Percentiles rank a stretch among this genome's conserved stretches.
Conservation (phyloP, 2,329 filamentous ascomycete species). For the Verticillium isaacii region DNA sequence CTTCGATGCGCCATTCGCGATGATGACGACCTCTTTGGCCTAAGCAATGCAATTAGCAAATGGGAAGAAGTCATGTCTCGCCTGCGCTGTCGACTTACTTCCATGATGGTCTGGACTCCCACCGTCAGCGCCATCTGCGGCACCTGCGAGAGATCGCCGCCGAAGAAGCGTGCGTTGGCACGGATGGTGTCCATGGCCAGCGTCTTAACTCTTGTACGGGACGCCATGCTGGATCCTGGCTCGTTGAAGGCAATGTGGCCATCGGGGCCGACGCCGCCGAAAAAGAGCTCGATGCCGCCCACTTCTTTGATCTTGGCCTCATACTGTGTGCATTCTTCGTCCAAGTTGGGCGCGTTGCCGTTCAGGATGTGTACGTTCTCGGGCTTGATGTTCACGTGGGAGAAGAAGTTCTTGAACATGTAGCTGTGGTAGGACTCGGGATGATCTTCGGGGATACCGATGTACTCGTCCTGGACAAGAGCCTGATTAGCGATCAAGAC, state of each 20-base stretch:
- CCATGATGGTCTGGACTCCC: constrained; percentile 32
- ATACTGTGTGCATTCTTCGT: constrained; percentile 67
- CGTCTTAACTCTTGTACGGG: constrained; percentile 71
- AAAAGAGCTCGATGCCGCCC: constrained; percentile 72
- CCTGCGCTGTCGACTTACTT: constrained; percentile 57
- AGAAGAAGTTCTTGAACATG: constrained; percentile 81
- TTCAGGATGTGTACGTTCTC: constrained; percentile 68
- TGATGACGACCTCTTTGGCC: constrained; percentile 68
- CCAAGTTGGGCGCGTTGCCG: constrained; percentile 65
- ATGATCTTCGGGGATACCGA: constrained; percentile 67
- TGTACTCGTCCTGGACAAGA: constrained; percentile 64
- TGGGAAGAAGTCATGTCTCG: constrained; percentile 35
- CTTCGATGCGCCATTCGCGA: constrained; percentile 70
- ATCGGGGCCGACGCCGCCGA: constrained; percentile 72
- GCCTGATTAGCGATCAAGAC: neutral
- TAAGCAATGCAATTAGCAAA: constrained; percentile 63
- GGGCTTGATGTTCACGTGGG: constrained; percentile 65
- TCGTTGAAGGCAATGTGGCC: constrained; percentile 82
- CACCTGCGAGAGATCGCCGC: constrained; percentile 12
- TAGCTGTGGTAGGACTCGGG: constrained; percentile 76
- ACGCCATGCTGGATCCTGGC: constrained; percentile 66
- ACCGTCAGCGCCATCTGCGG: constrained; percentile 18
- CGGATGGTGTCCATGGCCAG: constrained; percentile 73
- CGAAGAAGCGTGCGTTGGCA: constrained; percentile 64
- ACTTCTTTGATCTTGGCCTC: constrained; percentile 63